phyloP scores from a whole-genome alignment of 2,329 filamentous ascomycete genomes.

The Hypoxylon sp. region DNA sequence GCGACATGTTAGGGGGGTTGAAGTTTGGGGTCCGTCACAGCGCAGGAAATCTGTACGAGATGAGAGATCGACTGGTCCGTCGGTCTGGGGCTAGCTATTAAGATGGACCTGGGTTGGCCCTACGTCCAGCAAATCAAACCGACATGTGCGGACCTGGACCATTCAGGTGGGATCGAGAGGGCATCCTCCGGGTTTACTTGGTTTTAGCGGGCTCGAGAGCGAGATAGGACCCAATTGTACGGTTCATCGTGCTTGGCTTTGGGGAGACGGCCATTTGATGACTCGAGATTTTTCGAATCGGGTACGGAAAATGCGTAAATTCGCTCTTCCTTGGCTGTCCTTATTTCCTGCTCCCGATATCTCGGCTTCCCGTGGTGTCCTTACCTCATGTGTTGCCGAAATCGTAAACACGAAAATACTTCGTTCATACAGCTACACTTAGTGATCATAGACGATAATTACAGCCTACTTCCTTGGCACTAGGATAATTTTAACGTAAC shows the following conservation, averaged over 20 bases:
- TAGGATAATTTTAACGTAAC: neutral
- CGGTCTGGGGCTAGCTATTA: constrained; percentile 12
- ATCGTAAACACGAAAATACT: constrained; percentile 10
- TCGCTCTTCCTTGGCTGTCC: neutral
- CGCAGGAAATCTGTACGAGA: constrained; percentile 12
- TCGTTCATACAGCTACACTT: neutral
- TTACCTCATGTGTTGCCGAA: constrained; percentile 6
- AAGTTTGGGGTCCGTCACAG: constrained; percentile 20
- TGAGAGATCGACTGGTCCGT: constrained; percentile 15
- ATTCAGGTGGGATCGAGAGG: constrained; percentile 31
- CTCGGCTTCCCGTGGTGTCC: constrained; percentile 10
- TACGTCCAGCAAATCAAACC: constrained; percentile 25
- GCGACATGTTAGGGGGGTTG: neutral
- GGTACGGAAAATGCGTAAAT: neutral
- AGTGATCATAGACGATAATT: constrained; percentile 3
- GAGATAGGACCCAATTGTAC: neutral
- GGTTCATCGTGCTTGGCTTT: neutral
- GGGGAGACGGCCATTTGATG: neutral
- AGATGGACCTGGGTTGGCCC: constrained; percentile 2
- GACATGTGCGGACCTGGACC: constrained; percentile 21
- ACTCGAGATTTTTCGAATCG: neutral
- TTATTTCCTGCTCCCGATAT: constrained; percentile 3
- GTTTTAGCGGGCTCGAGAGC: neutral
- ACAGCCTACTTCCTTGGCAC: neutral
- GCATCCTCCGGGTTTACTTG: constrained; percentile 1